These are phyloP conservation scores for Cercospora canescens DNA, from an alignment of 2,329 filamentous ascomycete species.

Conservation along the genomic window DNA sequence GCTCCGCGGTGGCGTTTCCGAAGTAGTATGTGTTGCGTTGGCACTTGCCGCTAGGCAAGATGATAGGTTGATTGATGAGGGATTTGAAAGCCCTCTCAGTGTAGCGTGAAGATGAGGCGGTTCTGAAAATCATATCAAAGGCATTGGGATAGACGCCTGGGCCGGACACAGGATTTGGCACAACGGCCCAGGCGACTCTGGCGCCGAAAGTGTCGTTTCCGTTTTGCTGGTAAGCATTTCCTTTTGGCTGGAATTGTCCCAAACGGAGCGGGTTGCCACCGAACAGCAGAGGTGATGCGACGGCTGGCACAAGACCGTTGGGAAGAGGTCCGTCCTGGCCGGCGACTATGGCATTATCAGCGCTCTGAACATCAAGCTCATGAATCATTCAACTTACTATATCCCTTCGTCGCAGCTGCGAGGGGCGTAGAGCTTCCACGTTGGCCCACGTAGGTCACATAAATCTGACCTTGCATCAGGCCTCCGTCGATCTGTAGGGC, in stretches of 20 bases:
- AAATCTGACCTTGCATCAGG: conserved; percentile 11
- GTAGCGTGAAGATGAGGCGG: conserved; percentile 4
- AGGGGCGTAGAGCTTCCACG: conserved; percentile 15
- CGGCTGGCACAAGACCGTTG: conserved; percentile 25
- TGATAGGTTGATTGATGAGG: conserved; percentile 25
- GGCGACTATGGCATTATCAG: conserved; percentile 12
- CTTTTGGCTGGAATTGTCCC: conserved; percentile 21
- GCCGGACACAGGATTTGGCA: conserved; percentile 27
- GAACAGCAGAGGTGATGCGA: conserved; percentile 23
- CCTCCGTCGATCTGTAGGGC: conserved; percentile 27
- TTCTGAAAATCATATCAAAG: conserved; percentile 21
- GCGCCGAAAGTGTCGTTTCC: conserved; percentile 13
- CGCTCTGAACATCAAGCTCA: not conserved
- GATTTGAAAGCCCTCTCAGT: conserved; percentile 23
- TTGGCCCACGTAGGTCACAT: conserved; percentile 23
- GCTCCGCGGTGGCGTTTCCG: conserved; percentile 25
- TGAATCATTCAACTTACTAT: conserved; percentile 6
- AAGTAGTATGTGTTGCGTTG: conserved; percentile 30
- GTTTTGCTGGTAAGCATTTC: conserved; percentile 21
- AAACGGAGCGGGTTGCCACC: conserved; percentile 23
- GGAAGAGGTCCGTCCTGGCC: conserved; percentile 23
- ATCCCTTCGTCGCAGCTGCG: conserved; percentile 12
- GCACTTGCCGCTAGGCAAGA: conserved; percentile 21
- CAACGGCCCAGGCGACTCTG: conserved; percentile 22
- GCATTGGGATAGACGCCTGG: conserved; percentile 28